A percentile compares a stretch with the other conserved stretches of the same genome.
phyloP scores from a whole-genome alignment of 2,329 filamentous ascomycete genomes.

The Ascosphaera acerosa region DNA sequence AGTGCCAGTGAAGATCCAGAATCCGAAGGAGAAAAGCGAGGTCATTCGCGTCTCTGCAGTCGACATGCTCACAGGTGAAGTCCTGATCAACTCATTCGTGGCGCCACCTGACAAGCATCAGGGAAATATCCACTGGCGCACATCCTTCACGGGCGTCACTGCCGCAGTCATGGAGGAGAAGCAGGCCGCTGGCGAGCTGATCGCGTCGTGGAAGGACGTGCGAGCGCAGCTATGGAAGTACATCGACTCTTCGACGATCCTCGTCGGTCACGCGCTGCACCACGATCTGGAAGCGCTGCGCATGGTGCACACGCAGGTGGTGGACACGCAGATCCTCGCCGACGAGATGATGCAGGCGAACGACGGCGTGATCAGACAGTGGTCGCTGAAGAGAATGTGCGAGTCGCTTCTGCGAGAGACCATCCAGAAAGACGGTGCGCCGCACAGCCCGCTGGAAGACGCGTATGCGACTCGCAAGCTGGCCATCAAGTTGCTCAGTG shows the following conservation, averaged over 20 bases:
- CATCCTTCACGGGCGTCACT: slow-evolving; percentile 18
- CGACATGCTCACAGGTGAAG: slow-evolving; percentile 23
- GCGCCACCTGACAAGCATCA: slow-evolving; percentile 9
- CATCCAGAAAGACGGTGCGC: slow-evolving; percentile 13
- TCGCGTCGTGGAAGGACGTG: slow-evolving; percentile 21
- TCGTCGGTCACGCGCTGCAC: slow-evolving; percentile 24
- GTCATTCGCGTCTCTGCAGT: slow-evolving; percentile 17
- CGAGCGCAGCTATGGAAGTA: slow-evolving; percentile 18
- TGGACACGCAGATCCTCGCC: slow-evolving; percentile 22
- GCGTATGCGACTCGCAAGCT: slow-evolving; percentile 16
- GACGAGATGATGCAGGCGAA: slow-evolving; percentile 11
- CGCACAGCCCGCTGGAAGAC: slow-evolving; percentile 26
- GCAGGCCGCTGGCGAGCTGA: slow-evolving; percentile 8
- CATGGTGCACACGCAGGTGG: slow-evolving; percentile 18
- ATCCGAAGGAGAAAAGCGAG: slow-evolving; percentile 11
- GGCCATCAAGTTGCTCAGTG: too few relatives aligned
- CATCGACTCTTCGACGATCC: slow-evolving; percentile 21
- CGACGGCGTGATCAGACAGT: slow-evolving; percentile 7
- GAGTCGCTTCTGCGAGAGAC: slow-evolving; percentile 12
- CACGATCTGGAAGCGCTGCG: slow-evolving; percentile 22
- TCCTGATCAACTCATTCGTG: slow-evolving; percentile 22
- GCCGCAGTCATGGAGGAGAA: slow-evolving; percentile 11
- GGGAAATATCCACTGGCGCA: slow-evolving; percentile 17
- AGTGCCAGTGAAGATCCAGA: too few relatives aligned
- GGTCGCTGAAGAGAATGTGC: slow-evolving; percentile 16